phyloP scores from a whole-genome alignment of 371 early-diverging fungal genomes.

The Mortierella sp. region DNA sequence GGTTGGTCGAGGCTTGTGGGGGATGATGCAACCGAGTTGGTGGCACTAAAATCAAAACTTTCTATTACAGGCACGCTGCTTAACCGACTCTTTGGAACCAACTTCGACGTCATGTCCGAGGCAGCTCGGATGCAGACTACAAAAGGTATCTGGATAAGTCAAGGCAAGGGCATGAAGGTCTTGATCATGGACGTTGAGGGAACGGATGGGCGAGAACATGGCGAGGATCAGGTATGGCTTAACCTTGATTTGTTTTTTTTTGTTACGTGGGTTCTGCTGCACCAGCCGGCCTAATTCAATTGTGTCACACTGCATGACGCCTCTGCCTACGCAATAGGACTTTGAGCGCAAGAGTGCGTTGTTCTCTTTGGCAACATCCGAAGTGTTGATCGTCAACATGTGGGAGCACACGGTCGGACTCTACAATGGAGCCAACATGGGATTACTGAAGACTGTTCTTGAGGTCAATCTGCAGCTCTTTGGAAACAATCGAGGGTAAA shows the following conservation, averaged over 20 bases:
- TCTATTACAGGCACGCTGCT: conserved; percentile 84
- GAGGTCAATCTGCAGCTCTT: conserved; percentile 98
- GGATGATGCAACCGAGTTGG: no score
- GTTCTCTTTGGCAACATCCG: conserved; percentile 96
- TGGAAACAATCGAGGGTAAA: conserved; percentile 70
- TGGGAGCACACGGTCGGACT: conserved; percentile 99
- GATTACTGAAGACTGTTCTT: conserved; percentile 95
- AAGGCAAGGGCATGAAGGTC: conserved; percentile 83
- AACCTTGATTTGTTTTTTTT: background rate
- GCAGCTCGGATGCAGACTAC: conserved; percentile 90
- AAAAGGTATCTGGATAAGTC: conserved; percentile 95
- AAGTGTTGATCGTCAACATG: conserved; percentile 96
- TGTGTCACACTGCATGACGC: conserved; percentile 7
- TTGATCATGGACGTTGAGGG: conserved; percentile 99
- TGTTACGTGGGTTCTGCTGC: no score
- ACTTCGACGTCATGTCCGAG: conserved; percentile 95
- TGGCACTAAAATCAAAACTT: no score
- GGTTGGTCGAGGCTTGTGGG: no score
- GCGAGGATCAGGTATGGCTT: conserved; percentile 88
- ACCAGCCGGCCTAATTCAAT: background rate
- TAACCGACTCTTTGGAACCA: conserved; percentile 94
- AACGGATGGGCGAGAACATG: conserved; percentile 97
- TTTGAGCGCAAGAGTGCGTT: conserved; percentile 98
- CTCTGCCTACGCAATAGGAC: no score
- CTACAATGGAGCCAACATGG: conserved; percentile 99